These are phyloP conservation scores for Oenanthe sinensis DNA, from an alignment of 129 eudicot genomes.

Conservation along the genomic window DNA sequence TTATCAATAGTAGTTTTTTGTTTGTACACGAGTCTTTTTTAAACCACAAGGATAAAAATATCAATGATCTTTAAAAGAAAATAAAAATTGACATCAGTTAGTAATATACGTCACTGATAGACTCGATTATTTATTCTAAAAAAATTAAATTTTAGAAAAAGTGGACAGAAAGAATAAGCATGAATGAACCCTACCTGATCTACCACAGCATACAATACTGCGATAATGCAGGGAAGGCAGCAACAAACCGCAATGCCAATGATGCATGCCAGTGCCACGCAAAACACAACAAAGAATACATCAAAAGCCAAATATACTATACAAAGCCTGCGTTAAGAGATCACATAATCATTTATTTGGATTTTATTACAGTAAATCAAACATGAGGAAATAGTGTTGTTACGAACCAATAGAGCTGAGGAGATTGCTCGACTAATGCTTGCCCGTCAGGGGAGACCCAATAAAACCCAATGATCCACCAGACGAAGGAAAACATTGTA, in stretches of 20 bases:
- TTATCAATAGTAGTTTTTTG: too few relatives aligned
- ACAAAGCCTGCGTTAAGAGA: slow-evolving; percentile 66
- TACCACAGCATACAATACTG: slow-evolving; percentile 67
- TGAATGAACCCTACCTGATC: slow-evolving; percentile 52
- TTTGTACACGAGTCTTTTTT: too few relatives aligned
- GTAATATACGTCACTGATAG: neutral
- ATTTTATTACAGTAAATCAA: neutral
- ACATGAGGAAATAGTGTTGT: neutral
- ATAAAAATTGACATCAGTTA: neutral
- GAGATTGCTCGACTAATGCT: slow-evolving; percentile 38
- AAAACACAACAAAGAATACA: slow-evolving; percentile 73
- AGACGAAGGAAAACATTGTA: slow-evolving; percentile 70
- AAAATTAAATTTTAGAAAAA: neutral
- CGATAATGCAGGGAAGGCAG: slow-evolving; percentile 84
- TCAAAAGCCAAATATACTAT: slow-evolving; percentile 70
- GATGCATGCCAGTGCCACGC: slow-evolving; percentile 74
- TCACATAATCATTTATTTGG: slow-evolving; percentile 10
- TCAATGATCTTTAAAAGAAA: neutral
- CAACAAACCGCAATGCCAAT: slow-evolving; percentile 78
- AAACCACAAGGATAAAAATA: neutral
- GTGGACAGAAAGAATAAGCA: neutral
- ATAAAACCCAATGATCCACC: slow-evolving; percentile 92
- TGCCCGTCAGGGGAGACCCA: slow-evolving; percentile 75
- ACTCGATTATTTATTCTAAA: neutral
- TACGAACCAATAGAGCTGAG: slow-evolving; percentile 69